Percentiles rank a stretch among this genome's conserved stretches.
phyloP scores from a whole-genome alignment of 2,329 filamentous ascomycete species.

The Ophiosphaerella korrae region DNA sequence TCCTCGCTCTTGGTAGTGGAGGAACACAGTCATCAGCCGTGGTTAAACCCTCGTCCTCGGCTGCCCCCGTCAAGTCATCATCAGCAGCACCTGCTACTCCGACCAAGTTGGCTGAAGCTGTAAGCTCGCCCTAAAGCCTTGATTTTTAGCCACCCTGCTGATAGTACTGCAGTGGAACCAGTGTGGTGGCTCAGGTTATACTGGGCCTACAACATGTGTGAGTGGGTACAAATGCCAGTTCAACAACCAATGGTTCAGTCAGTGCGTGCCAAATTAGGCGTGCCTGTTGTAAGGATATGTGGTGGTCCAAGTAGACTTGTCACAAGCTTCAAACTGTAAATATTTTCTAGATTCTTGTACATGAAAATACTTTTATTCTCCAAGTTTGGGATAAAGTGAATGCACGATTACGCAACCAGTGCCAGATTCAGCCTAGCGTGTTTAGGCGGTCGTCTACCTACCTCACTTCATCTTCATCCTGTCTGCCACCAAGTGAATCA shows the following conservation, averaged over 20 bases:
- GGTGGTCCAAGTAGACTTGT: not conserved
- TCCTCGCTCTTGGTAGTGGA: constrained; percentile 31
- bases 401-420: no score
- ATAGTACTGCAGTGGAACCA: constrained; percentile 9
- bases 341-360: constrained; percentile 13
- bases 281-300: not conserved
- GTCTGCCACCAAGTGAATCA: not conserved
- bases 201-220: constrained; percentile 24
- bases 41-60: constrained; percentile 5
- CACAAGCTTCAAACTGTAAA: constrained; percentile 16
- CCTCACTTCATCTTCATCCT: not conserved
- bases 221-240: constrained; percentile 15
- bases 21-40: not conserved
- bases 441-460: not conserved
- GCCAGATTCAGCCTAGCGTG: not conserved
- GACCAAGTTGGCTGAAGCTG: constrained; percentile 1
- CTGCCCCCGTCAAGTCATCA: not conserved
- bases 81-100: constrained; percentile 8
- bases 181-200: constrained; percentile 25
- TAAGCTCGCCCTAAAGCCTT: not conserved
- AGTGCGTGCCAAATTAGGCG: constrained; percentile 10
- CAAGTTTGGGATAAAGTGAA: not conserved
- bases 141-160: not conserved
- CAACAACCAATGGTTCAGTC: constrained; percentile 11
- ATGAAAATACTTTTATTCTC: not conserved